phyloP scores from a whole-genome alignment of 1,284 basidiomycete species.

The Apiotrichum gamsii region DNA sequence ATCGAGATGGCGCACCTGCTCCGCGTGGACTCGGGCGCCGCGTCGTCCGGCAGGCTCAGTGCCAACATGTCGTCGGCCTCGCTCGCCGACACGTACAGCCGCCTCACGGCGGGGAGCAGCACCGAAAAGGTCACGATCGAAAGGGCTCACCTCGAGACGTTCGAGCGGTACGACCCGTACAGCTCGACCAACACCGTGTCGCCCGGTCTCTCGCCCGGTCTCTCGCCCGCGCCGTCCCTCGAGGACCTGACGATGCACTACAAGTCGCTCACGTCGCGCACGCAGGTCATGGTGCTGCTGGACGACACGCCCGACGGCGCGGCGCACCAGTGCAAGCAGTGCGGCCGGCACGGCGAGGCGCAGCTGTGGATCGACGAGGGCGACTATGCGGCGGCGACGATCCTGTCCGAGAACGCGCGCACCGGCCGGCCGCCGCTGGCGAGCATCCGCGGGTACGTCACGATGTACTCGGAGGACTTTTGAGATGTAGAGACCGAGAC shows the following conservation, averaged over 20 bases:
- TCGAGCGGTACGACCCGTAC: constrained; percentile 9
- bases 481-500: constrained; percentile 18
- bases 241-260: constrained; percentile 3
- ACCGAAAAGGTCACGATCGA: not conserved
- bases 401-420: constrained; percentile 64
- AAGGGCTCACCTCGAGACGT: not conserved
- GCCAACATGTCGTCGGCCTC: no score
- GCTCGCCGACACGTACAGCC: no score
- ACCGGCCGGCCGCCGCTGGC: constrained; percentile 67
- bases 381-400: constrained; percentile 62
- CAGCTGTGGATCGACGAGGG: constrained; percentile 56
- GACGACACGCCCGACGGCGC: constrained; percentile 10
- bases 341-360: constrained; percentile 2
- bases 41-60: no score
- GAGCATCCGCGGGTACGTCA: constrained; percentile 51
- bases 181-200: not conserved
- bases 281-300: constrained; percentile 13
- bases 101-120: not conserved
- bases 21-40: not conserved
- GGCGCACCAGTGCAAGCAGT: constrained; percentile 3
- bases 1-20: not conserved
- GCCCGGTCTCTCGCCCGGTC: not conserved
- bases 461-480: constrained; percentile 19
- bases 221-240: not conserved
- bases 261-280: constrained; percentile 9